Conservation (phyloP, 2,329 filamentous ascomycete species). For the Aureobasidium namibiae region DNA sequence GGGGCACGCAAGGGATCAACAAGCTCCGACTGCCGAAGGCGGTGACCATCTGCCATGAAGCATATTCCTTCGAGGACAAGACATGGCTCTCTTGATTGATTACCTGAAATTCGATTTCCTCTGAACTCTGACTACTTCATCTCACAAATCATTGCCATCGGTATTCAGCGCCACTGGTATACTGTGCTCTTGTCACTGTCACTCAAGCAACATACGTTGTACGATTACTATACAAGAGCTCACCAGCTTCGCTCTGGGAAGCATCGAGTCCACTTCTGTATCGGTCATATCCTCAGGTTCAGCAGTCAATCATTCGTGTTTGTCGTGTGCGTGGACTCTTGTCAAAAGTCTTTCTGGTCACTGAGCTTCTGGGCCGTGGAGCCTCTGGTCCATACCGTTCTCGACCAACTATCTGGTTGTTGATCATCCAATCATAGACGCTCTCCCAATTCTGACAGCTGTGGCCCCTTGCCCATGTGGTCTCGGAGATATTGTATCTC, state of each 20-base stretch:
- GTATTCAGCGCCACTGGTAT: neutral
- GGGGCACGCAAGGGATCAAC: too few species aligned
- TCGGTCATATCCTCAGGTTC: neutral
- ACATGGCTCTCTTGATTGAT: neutral
- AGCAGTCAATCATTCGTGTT: neutral
- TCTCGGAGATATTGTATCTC: too few species aligned
- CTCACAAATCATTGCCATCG: neutral
- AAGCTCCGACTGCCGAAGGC: constrained; percentile 1
- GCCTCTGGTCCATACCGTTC: too few species aligned
- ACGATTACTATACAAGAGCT: neutral
- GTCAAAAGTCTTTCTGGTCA: too few species aligned
- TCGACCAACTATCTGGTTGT: too few species aligned
- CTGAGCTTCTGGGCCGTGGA: too few species aligned
- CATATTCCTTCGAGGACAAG: too few species aligned
- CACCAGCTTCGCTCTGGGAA: neutral
- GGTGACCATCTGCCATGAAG: neutral
- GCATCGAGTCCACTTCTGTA: neutral
- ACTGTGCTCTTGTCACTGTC: neutral
- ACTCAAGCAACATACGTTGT: neutral
- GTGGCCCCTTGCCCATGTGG: too few species aligned
- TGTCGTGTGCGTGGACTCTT: too few species aligned
- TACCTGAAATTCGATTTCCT: neutral
- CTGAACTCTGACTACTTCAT: neutral
- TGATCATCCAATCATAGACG: too few species aligned
- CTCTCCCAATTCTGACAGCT: too few species aligned